Base-by-base conservation (phyloP, 208 protist genomes). In the Leishmania gerbilli region DNA sequence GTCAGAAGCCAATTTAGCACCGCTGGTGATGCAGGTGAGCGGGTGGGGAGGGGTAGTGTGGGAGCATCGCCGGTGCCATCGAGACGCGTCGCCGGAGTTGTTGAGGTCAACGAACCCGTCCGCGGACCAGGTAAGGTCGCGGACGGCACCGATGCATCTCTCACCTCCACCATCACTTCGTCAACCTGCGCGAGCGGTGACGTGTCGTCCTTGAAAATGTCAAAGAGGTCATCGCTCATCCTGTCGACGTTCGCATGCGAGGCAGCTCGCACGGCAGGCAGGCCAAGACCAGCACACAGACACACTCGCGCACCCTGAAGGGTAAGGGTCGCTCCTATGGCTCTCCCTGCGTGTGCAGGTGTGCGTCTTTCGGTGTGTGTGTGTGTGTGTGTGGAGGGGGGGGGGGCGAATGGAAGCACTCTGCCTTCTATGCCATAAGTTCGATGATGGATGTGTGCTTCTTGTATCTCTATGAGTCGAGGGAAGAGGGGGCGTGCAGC, bases 201-300 rank as follows among this genome's bases (percentile, higher is more conserved):
- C 11, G 53, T 31, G 27, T 58, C 72, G 72, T 71, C 80, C 65
- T 84, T 85, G 79, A 89, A 83, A 34, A 95, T 79, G 31, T 89
- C 88, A 49, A 95, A 95, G 56, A 85, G 85, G 77, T 95, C 88
- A n/a, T 95, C 89, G 71, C 90, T 90, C 84, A 84, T 82, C 34
- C 49, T 5, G 42, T 19, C 31, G 9, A 58, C 24, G n/a, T 13
- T 47, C 17, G 19, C 42, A 42, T 64, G 15, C 15, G 53, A 27
- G 34, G 7, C 27, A 19, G 51, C 27, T 24, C 34, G 31, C 15
- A 11, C 24, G n/a, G 31, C 24, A 24, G 72, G 51, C 6, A n/a
- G 24, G 31, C 42, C n/a, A 13, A n/a, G 47, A 37, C 24, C 37
- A 51, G n/a, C 21, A 9, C 19, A 51, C 42, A n/a, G 45, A 31